Conservation (phyloP, 768 basidiomycete genomes). For the Pholiota molesta region DNA sequence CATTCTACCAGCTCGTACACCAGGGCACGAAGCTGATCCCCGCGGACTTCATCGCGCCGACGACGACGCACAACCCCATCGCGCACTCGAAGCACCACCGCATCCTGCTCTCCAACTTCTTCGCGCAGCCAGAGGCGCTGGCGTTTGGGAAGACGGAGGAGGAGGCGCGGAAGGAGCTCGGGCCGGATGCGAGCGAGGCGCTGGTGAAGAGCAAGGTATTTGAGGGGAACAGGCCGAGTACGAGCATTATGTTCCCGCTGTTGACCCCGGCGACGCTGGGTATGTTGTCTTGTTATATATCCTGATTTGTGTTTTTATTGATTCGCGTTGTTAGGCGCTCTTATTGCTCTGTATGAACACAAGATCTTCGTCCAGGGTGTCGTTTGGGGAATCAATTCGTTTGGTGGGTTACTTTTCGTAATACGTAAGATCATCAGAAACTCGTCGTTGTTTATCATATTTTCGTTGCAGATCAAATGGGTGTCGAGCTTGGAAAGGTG, state of each 20-base stretch:
- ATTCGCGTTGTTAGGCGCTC: slow-evolving; percentile 47
- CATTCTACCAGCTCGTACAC: slow-evolving; percentile 97
- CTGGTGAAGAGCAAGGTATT: slow-evolving; percentile 97
- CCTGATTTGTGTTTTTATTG: background rate
- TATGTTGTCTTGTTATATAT: slow-evolving; percentile 27
- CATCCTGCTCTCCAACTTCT: slow-evolving; percentile 96
- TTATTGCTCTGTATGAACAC: slow-evolving; percentile 95
- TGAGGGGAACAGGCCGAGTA: slow-evolving; percentile 96
- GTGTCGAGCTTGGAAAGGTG: slow-evolving; percentile 97
- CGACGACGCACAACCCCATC: slow-evolving; percentile 90
- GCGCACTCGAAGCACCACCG: slow-evolving; percentile 89
- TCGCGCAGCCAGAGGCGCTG: slow-evolving; percentile 96
- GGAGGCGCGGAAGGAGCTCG: slow-evolving; percentile 73
- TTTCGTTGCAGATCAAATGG: slow-evolving; percentile 88
- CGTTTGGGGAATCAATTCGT: slow-evolving; percentile 98
- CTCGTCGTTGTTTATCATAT: background rate
- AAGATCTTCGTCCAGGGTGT: slow-evolving; percentile 99
- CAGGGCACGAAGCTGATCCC: slow-evolving; percentile 94
- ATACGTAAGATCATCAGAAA: background rate
- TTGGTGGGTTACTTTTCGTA: slow-evolving; percentile 60
- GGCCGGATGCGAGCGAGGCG: slow-evolving; percentile 73
- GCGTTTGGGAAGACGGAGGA: slow-evolving; percentile 98
- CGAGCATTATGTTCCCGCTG: slow-evolving; percentile 93
- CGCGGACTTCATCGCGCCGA: slow-evolving; percentile 89
- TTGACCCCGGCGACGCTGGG: slow-evolving; percentile 91